These are phyloP conservation scores for Isatis tinctoria DNA, from an alignment of 345 rosid species.

Conservation along the genomic window DNA sequence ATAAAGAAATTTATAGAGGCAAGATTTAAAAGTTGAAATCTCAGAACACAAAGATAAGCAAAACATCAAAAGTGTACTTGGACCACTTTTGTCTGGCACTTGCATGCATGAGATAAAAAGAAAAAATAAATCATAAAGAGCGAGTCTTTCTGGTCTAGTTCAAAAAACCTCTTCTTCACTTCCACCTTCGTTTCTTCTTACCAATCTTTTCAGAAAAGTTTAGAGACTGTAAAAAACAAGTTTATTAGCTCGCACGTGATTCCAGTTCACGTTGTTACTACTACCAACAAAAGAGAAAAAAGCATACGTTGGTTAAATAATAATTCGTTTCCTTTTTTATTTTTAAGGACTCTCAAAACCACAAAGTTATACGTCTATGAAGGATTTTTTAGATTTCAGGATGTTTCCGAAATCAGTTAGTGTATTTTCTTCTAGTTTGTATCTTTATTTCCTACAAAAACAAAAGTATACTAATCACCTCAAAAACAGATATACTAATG, in stretches of 20 bases:
- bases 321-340: background rate
- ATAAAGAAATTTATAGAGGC: background rate
- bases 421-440: too few species aligned
- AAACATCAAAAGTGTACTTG: constrained; percentile 30
- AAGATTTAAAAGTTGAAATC: constrained; percentile 3
- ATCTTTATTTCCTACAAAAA: too few species aligned
- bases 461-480: background rate
- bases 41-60: constrained; percentile 18
- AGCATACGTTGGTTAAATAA: background rate
- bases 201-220: constrained; percentile 17
- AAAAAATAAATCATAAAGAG: background rate
- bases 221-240: background rate
- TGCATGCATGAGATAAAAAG: constrained; percentile 27
- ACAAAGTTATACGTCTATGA: too few species aligned
- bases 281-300: background rate
- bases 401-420: too few species aligned
- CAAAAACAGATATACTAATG: background rate
- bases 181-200: constrained; percentile 15
- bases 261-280: background rate
- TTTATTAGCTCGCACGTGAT: constrained; percentile 15
- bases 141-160: constrained; percentile 9
- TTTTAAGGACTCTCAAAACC: background rate
- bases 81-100: constrained; percentile 31
- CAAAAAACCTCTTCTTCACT: background rate
- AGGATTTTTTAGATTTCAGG: too few species aligned